These are phyloP conservation scores for Pseudisothecium myosuroides DNA, from an alignment of 225 moss, liverwort and hornwort species.

Conservation along the genomic window DNA sequence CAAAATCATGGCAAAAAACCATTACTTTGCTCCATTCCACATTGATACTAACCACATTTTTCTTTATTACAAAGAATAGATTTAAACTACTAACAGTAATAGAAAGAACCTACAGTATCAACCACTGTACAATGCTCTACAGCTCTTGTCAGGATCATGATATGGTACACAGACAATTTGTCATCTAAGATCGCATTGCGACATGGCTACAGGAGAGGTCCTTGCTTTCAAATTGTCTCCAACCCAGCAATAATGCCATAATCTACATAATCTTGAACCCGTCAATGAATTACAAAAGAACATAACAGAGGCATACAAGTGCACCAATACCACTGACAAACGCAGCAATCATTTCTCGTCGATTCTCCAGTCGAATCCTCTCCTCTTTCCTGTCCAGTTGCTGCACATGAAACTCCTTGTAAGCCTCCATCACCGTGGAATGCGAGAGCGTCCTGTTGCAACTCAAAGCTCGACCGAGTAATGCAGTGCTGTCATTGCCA, in stretches of 20 bases:
- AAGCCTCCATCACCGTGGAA: background rate
- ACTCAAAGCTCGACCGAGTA: constrained; percentile 24
- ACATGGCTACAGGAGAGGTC: background rate
- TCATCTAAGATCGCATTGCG: background rate
- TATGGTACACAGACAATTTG: background rate
- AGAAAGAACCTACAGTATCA: background rate
- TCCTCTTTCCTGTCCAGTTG: background rate
- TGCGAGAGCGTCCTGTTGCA: constrained; percentile 25
- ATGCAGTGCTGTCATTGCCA: constrained; percentile 35
- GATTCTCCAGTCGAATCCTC: constrained; percentile 1
- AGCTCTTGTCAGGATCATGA: background rate
- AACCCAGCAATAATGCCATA: background rate
- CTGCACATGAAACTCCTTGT: background rate
- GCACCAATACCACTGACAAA: constrained; percentile 2
- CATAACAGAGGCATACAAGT: constrained; percentile 6
- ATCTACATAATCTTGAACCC: background rate
- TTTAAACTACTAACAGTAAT: background rate
- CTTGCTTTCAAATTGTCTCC: background rate
- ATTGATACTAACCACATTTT: too few species aligned
- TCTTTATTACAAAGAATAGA: too few species aligned
- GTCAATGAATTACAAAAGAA: background rate
- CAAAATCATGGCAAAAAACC: background rate
- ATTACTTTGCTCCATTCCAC: background rate
- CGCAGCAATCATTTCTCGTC: background rate
- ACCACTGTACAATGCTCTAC: background rate